Evolutionary conservation across 352 stramenopile genomes (phyloP).

Genomic region (Saprolegnia diclina): DNA sequence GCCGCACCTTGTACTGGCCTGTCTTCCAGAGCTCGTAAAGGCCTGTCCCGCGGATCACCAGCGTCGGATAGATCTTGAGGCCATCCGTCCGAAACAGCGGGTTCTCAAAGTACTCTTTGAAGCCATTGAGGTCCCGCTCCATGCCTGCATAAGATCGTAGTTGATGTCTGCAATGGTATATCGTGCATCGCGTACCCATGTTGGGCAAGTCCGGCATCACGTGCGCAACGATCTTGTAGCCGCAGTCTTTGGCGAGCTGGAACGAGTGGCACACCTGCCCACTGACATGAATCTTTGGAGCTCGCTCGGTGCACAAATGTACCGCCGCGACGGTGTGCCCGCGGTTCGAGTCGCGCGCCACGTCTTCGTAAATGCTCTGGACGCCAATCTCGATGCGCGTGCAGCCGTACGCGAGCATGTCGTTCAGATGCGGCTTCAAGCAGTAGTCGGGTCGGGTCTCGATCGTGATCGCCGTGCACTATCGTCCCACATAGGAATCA

Average conservation of each 20-base stretch:
- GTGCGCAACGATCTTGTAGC: conserved; percentile 97
- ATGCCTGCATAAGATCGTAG: conserved; percentile 36
- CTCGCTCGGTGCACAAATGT: conserved; percentile 5
- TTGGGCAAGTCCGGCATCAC: conserved; percentile 98
- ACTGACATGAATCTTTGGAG: no score
- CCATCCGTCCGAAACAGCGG: conserved; percentile 92
- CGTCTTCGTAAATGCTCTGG: conserved; percentile 94
- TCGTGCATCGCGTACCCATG: conserved; percentile 51
- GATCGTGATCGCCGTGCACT: conserved; percentile 94
- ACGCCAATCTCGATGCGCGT: conserved; percentile 97
- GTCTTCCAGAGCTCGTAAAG: conserved; percentile 98
- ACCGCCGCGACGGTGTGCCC: conserved; percentile 94
- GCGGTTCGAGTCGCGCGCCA: conserved; percentile 88
- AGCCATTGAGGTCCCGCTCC: conserved; percentile 93
- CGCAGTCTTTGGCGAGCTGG: conserved; percentile 89
- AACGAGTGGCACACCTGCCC: conserved; percentile 51
- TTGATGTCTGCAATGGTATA: not conserved
- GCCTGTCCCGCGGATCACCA: conserved; percentile 95
- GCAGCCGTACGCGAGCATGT: conserved; percentile 96
- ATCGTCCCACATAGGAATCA: conserved; percentile 7
- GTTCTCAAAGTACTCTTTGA: conserved; percentile 96
- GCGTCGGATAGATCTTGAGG: conserved; percentile 95
- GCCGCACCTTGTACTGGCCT: conserved; percentile 76
- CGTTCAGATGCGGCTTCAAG: conserved; percentile 93
- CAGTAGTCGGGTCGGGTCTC: conserved; percentile 97